Conservation (phyloP, 2,329 filamentous ascomycete species). For the Paecilomyces niveus region DNA sequence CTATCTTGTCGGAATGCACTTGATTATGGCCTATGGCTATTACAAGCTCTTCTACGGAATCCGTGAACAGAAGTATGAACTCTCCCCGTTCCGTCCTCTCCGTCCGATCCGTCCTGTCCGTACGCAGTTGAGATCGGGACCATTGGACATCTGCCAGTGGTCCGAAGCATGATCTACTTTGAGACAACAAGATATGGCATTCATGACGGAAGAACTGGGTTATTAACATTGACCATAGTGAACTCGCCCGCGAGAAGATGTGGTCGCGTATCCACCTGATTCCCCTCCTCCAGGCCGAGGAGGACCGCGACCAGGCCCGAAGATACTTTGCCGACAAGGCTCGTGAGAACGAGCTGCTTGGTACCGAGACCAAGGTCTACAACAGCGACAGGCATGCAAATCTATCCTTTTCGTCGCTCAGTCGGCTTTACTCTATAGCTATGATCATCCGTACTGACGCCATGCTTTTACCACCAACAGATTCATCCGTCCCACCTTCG, state of each 20-base stretch:
- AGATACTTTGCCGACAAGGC: conserved; percentile 79
- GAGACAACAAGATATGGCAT: neutral
- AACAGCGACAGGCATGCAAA: conserved; percentile 70
- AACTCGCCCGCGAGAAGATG: conserved; percentile 94
- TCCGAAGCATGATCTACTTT: neutral
- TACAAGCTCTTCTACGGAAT: conserved; percentile 77
- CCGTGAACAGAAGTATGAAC: conserved; percentile 74
- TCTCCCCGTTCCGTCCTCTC: conserved; percentile 8
- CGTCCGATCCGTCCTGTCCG: neutral
- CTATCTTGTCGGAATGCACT: conserved; percentile 68
- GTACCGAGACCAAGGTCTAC: conserved; percentile 77
- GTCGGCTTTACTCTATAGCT: conserved; percentile 2
- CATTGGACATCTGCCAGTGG: conserved; percentile 1
- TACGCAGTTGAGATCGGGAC: neutral
- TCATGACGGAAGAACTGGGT: neutral
- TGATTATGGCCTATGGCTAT: conserved; percentile 83
- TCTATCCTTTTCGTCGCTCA: neutral
- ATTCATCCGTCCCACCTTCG: conserved; percentile 75
- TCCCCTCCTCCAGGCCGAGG: conserved; percentile 88
- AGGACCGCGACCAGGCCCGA: conserved; percentile 90
- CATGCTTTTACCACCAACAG: conserved; percentile 34
- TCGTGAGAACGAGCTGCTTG: conserved; percentile 83
- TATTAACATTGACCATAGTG: conserved; percentile 47
- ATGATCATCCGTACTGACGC: conserved; percentile 1
- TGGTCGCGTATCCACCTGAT: conserved; percentile 95